These are phyloP conservation scores for Delonix regia DNA, from an alignment of 306 rosid genomes.

Conservation along the genomic window DNA sequence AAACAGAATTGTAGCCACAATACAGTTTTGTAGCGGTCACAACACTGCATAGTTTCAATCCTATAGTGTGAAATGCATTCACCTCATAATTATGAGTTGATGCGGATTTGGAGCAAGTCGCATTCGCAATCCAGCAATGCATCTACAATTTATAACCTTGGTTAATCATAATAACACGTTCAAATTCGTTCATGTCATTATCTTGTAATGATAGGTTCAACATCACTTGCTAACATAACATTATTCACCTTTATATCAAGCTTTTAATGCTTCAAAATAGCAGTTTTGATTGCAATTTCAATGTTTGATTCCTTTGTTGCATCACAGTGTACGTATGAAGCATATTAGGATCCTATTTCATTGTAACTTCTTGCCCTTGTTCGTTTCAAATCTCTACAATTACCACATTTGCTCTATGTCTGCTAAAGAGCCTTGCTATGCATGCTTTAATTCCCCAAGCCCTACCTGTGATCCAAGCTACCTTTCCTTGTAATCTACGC, in stretches of 20 bases:
- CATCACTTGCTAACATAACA: slow-evolving; percentile 1
- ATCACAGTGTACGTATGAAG: slow-evolving; percentile 35
- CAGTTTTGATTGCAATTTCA: not conserved
- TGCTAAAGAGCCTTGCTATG: slow-evolving; percentile 36
- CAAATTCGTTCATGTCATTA: slow-evolving; percentile 21
- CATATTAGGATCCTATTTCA: not conserved
- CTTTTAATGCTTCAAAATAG: slow-evolving; percentile 37
- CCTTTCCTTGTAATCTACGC: slow-evolving; percentile 36
- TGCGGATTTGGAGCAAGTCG: too few species aligned
- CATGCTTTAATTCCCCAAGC: slow-evolving; percentile 38
- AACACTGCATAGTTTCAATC: too few species aligned
- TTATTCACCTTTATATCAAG: slow-evolving; percentile 66
- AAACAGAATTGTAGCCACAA: too few species aligned
- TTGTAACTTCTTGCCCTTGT: slow-evolving; percentile 1
- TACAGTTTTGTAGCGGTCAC: too few species aligned
- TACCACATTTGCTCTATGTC: slow-evolving; percentile 46
- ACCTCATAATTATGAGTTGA: too few species aligned
- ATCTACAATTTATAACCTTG: too few species aligned
- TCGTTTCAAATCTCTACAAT: slow-evolving; percentile 35
- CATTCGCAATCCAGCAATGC: too few species aligned
- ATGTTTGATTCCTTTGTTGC: slow-evolving; percentile 44
- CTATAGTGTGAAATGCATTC: too few species aligned
- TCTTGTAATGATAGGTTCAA: slow-evolving; percentile 39
- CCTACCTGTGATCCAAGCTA: slow-evolving; percentile 42
- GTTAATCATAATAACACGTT: slow-evolving; percentile 24